A percentile compares a stretch with the other conserved stretches of the same genome.
Evolutionary conservation across 148 eudicot genomes (phyloP).

Genomic region (Amaranthus cruentus): DNA sequence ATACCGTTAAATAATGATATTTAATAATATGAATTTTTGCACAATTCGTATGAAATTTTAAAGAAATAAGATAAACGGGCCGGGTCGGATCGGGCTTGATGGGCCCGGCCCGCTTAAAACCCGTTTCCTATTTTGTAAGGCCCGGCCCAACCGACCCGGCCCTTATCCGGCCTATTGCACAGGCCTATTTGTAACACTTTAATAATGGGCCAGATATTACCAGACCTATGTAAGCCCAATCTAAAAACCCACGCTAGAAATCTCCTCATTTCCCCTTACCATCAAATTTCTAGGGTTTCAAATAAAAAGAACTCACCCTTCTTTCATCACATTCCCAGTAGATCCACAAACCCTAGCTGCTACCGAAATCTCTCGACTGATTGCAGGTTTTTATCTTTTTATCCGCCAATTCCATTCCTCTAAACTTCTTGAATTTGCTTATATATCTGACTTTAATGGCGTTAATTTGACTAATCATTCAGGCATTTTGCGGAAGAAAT

Average conservation of each 20-base stretch:
- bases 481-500: conserved; percentile 23
- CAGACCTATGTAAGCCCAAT: background rate
- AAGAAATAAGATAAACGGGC: too few relatives aligned
- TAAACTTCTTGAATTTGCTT: background rate
- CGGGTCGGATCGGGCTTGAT: too few relatives aligned
- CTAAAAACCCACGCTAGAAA: background rate
- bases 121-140: too few relatives aligned
- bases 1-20: too few relatives aligned
- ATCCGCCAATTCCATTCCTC: background rate
- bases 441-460: background rate
- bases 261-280: background rate
- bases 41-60: too few relatives aligned
- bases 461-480: background rate
- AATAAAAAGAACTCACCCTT: background rate
- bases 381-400: conserved; percentile 15
- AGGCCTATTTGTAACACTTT: too few relatives aligned
- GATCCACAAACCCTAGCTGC: conserved; percentile 19
- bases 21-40: too few relatives aligned
- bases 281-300: conserved; percentile 20
- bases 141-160: too few relatives aligned
- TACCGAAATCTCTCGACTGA: background rate
- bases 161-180: too few relatives aligned
- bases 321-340: background rate
- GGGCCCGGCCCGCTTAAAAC: too few relatives aligned
- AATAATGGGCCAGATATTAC: too few relatives aligned